Base-by-base conservation (phyloP, 345 rosid species). In the Carallia brachiata region DNA sequence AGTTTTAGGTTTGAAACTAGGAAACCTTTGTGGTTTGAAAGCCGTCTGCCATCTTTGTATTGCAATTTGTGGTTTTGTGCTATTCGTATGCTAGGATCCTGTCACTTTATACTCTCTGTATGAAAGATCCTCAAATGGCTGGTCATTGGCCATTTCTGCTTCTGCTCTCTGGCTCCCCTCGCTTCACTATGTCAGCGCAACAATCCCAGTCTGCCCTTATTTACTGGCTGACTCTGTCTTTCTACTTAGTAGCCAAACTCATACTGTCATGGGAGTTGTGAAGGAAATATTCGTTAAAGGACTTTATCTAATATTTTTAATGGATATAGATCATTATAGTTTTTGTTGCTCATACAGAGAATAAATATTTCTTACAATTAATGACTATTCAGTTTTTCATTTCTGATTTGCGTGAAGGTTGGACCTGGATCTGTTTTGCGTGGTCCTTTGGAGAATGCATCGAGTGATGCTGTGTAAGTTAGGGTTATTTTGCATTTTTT, bases 351-450 rank as follows among this genome's bases (percentile, higher is more conserved):
- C 31, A 55, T n/a, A 4, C 28, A 53, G 9, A 56, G 17, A 56
- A 30, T 56, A 8, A 9, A 56, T 57, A 61, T 59, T 70, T 39
- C 34, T 65, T 31, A 57, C 68, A 16, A 57, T 69, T 36, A 36
- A 13, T 44, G 62, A 61, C 36, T 63, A 8, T 66, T 56, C 56
- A 48, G 47, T 78, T 59, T 59, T 39, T 31, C 31, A 23, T 53
- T 55, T 60, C n/a, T 76, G 62, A 50, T 79, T 57, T 71, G 30
- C 56, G 19, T 84, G 83, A 75, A 96, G 99, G 91, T 96, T 78
- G 98, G 96, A 64, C 93, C 93, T 47, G 98, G 89, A 77, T 90
- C 98, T 73, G 65, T 85, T 80, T 83, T 96, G 87, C 90, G 89
- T 79, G 98, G 96, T 81, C 99, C 97, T 67, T 77, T 90, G 60